Evolutionary conservation across 495 filamentous ascomycete species (phyloP).

Genomic region (Parachaetomium inaequale): DNA sequence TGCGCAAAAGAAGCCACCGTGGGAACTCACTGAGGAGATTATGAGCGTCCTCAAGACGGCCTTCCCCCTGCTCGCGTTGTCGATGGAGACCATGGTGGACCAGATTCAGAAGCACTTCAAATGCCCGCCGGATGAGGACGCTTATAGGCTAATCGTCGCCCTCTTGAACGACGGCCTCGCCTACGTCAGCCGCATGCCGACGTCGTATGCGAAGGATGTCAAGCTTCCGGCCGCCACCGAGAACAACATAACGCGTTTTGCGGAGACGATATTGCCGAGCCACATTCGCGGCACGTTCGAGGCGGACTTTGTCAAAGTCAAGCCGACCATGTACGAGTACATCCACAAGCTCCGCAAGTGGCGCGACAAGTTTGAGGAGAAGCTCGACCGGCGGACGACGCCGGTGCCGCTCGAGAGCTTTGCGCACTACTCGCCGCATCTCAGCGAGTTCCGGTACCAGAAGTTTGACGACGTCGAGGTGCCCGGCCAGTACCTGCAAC

Average conservation of each 20-base stretch:
- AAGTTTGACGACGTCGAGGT: slow-evolving; percentile 99
- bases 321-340: slow-evolving; percentile 95
- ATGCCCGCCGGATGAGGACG: slow-evolving; percentile 96
- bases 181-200: slow-evolving; percentile 82
- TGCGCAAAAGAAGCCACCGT: slow-evolving; percentile 68
- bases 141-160: slow-evolving; percentile 94
- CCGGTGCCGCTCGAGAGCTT: slow-evolving; percentile 65
- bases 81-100: slow-evolving; percentile 99
- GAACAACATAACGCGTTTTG: slow-evolving; percentile 92
- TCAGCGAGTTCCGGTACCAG: slow-evolving; percentile 94
- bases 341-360: slow-evolving; percentile 94
- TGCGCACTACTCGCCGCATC: slow-evolving; percentile 67
- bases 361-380: slow-evolving; percentile 97
- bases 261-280: slow-evolving; percentile 87
- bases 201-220: slow-evolving; percentile 81
- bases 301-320: slow-evolving; percentile 86
- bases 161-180: slow-evolving; percentile 88
- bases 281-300: slow-evolving; percentile 95
- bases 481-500: slow-evolving; percentile 92
- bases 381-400: slow-evolving; percentile 78
- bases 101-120: slow-evolving; percentile 98
- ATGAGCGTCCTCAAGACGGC: slow-evolving; percentile 91
- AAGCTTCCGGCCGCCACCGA: slow-evolving; percentile 88
- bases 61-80: slow-evolving; percentile 90
- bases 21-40: slow-evolving; percentile 95